phyloP scores from a whole-genome alignment of 1,284 basidiomycete genomes.

The Irpex sp. region DNA sequence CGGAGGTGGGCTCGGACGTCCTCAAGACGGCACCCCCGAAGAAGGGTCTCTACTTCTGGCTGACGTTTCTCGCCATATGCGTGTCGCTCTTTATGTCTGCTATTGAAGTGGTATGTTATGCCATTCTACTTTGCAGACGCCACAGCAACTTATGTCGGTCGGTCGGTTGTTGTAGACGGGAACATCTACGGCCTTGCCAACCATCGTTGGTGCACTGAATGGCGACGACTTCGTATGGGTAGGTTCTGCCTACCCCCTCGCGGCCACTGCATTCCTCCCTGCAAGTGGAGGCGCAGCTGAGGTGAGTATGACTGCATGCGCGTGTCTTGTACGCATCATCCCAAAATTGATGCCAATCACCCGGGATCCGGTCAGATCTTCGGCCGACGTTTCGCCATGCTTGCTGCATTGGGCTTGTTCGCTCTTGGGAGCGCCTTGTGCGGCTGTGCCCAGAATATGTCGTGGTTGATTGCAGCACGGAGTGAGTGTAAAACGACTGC shows the following conservation, averaged over 20 bases:
- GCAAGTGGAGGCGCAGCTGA: slow-evolving; percentile 16
- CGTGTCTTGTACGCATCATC: no score
- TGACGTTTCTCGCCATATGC: slow-evolving; percentile 11
- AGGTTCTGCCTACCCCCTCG: slow-evolving; percentile 18
- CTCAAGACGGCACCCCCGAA: neutral
- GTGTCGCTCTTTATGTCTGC: slow-evolving; percentile 14
- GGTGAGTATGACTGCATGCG: slow-evolving; percentile 13
- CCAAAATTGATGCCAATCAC: neutral
- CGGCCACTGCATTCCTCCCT: slow-evolving; percentile 16
- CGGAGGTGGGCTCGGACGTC: no score
- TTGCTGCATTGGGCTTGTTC: slow-evolving; percentile 46
- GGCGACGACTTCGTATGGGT: slow-evolving; percentile 21
- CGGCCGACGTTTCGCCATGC: slow-evolving; percentile 46
- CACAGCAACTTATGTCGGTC: no score
- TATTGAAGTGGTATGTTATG: slow-evolving; percentile 2
- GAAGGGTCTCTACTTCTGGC: slow-evolving; percentile 5
- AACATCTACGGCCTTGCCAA: slow-evolving; percentile 17
- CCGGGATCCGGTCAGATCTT: no score
- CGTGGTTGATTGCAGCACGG: slow-evolving; percentile 48
- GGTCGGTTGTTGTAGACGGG: slow-evolving; percentile 14
- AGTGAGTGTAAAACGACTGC: no score
- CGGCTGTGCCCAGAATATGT: slow-evolving; percentile 49
- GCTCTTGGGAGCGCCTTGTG: slow-evolving; percentile 52
- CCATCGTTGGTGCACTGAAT: slow-evolving; percentile 12
- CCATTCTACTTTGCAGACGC: no score